Evolutionary conservation across 2,329 filamentous ascomycete species (phyloP), one percentile per base, ranked within the genome.

Genomic region (Botryosphaeria dothidea): DNA sequence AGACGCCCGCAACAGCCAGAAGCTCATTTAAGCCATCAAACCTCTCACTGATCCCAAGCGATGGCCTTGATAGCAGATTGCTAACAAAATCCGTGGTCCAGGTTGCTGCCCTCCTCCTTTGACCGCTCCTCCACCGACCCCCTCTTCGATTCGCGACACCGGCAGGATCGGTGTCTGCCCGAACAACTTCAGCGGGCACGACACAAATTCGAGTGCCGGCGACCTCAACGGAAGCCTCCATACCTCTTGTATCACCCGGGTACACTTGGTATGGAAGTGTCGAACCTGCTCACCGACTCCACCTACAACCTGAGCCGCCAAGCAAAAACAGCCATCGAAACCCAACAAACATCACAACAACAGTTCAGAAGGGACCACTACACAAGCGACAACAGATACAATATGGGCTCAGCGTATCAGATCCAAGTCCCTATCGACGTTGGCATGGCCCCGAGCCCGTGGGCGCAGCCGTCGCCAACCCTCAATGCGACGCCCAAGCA

Each of bases 401-500:
- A 15, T 19, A 65, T 65, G 63, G 63, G 54, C 19, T 65, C 63
- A 11, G 23, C 36, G 9, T 65, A 65, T n/a, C 63, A 51, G 45
- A 61, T 23, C 25, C 43, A 52, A 11, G 27, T 34, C 25, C 52
- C 45, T 25, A 23, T 57, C 19, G 63, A 65, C 11, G 36, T 45
- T n/a, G 21, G 25, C 29, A 31, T 34, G 52, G 45, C 21, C 19
- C 34, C 46, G 3, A 25, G 23, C 51, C 25, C 31, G n/a, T 51
- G 54, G 63, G 19, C 56, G 36, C 63, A 54, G 36, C 46, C 54
- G 31, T 27, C 29, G 23, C 46, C 29, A 11, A n/a, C 75, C 66
- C 74, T 73, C 19, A 77, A 58, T 51, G 58, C 72, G 65, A 76
- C 81, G 68, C 79, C 80, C 66, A 93, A 93, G 83, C 89, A 89